A percentile compares a stretch with the other conserved stretches of the same genome.
Evolutionary conservation across 768 basidiomycete species (phyloP).

Genomic region (Suillus spraguei): DNA sequence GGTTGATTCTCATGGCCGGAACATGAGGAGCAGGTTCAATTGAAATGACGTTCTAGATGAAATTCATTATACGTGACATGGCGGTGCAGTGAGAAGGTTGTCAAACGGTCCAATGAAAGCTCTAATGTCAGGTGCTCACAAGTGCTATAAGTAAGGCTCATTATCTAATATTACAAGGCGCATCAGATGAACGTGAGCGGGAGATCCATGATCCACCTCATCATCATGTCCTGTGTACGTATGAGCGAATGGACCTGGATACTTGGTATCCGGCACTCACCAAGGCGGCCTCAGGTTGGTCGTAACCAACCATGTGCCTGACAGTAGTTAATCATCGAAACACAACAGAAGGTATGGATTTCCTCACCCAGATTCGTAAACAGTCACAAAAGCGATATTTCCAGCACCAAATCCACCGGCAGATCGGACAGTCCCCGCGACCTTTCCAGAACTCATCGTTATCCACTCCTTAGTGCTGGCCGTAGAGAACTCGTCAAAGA

Average conservation of each 20-base stretch:
- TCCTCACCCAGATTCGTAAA: no score
- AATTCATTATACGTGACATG: not conserved
- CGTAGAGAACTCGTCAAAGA: constrained; percentile 59
- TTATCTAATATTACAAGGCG: constrained; percentile 1
- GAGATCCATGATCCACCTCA: constrained; percentile 56
- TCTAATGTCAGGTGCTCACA: no score
- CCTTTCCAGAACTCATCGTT: no score
- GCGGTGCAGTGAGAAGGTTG: not conserved
- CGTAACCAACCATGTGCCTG: constrained; percentile 89
- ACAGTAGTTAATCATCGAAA: constrained; percentile 12
- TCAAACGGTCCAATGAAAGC: not conserved
- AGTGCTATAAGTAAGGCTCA: constrained; percentile 5
- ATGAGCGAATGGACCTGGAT: constrained; percentile 6
- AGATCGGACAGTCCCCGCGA: no score
- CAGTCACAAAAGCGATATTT: no score
- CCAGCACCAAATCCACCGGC: no score
- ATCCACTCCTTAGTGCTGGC: constrained; percentile 58
- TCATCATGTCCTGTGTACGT: constrained; percentile 54
- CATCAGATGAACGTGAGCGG: constrained; percentile 40
- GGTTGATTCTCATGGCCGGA: not conserved
- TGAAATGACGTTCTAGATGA: not conserved
- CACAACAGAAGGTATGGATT: no score
- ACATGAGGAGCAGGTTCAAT: not conserved
- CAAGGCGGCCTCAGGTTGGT: constrained; percentile 86
- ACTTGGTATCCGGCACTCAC: constrained; percentile 40